phyloP scores from a whole-genome alignment of 305 asterid species.

The Solanum hybrid region DNA sequence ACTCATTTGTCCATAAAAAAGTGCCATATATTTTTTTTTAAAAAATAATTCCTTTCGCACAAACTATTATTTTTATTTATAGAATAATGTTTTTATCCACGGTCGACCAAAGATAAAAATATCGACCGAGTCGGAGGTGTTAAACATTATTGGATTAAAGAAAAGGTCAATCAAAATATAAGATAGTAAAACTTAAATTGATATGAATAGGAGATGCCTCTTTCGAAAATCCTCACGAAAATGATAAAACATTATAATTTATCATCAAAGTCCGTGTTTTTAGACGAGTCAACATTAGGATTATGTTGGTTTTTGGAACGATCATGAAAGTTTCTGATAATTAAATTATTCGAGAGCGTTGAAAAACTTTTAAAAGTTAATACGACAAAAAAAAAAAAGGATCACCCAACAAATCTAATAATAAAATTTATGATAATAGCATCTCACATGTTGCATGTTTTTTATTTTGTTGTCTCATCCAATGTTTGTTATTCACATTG shows the following conservation, averaged over 20 bases:
- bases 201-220: neutral
- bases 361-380: neutral
- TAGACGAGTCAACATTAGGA: neutral
- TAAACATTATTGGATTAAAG: neutral
- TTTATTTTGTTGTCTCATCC: neutral
- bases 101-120: neutral
- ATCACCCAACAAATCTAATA: neutral
- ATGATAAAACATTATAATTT: neutral
- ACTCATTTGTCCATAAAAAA: neutral
- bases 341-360: neutral
- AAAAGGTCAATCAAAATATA: neutral
- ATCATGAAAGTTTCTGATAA: neutral
- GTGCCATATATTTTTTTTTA: neutral
- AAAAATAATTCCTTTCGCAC: neutral
- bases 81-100: neutral
- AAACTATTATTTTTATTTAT: too few relatives aligned
- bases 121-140: neutral
- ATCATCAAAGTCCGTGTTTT: neutral
- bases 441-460: neutral
- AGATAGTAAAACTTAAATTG: neutral
- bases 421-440: neutral
- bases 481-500: fast-evolving
- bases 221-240: neutral
- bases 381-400: neutral
- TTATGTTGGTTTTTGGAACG: neutral